Conservation (phyloP, 257 asterid genomes). For the Penstemon newberryi region DNA sequence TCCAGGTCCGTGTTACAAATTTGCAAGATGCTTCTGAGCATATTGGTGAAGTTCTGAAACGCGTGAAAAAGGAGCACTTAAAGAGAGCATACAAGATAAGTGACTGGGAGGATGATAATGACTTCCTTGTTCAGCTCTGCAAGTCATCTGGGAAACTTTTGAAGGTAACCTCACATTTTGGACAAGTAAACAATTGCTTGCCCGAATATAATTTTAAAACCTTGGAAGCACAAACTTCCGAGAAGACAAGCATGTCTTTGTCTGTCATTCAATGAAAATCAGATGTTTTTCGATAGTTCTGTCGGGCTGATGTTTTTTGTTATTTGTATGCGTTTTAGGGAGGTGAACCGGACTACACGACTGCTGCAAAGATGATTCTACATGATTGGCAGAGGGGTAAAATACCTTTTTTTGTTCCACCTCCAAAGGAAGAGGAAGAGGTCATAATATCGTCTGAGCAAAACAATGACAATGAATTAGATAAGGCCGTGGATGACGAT, state of each 20-base stretch:
- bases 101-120: constrained; percentile 77
- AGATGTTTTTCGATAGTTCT: background rate
- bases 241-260: background rate
- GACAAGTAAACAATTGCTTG: background rate
- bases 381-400: constrained; percentile 97
- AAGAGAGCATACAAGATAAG: constrained; percentile 78
- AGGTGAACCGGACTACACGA: constrained; percentile 88
- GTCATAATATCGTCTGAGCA: constrained; percentile 22
- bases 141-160: constrained; percentile 79
- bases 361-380: constrained; percentile 89
- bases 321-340: constrained; percentile 48
- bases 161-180: constrained; percentile 48
- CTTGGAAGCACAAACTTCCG: background rate
- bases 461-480: constrained; percentile 34
- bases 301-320: background rate
- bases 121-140: constrained; percentile 89
- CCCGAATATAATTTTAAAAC: background rate
- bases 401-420: constrained; percentile 80
- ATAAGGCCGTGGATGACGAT: constrained; percentile 36
- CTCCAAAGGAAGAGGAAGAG: constrained; percentile 58
- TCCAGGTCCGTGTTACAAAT: constrained; percentile 89
- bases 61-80: constrained; percentile 86
- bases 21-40: constrained; percentile 94
- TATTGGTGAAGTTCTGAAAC: constrained; percentile 87
- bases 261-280: background rate